phyloP scores from a whole-genome alignment of 179 eudicot species.

The Gypsophila paniculata region DNA sequence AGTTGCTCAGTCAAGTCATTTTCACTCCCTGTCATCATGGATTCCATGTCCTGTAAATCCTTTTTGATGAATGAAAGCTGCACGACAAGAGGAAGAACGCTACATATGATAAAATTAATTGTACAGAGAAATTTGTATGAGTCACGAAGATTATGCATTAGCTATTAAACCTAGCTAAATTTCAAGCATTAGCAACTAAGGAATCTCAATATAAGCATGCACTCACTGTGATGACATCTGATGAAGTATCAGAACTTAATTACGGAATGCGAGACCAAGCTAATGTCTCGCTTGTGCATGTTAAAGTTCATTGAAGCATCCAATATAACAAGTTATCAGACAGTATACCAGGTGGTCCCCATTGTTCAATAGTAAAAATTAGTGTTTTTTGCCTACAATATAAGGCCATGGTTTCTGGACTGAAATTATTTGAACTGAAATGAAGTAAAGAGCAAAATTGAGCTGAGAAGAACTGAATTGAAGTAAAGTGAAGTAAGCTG shows the following conservation, averaged over 20 bases:
- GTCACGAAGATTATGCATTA: not conserved
- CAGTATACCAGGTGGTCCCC: not conserved
- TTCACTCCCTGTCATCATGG: constrained; percentile 72
- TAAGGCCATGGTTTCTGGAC: too few relatives aligned
- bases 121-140: not conserved
- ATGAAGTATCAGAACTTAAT: not conserved
- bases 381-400: too few relatives aligned
- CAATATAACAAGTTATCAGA: not conserved
- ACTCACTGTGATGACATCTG: not conserved
- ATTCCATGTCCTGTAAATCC: constrained; percentile 93
- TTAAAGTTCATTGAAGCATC: not conserved
- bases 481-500: too few relatives aligned
- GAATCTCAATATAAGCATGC: not conserved
- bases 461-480: too few relatives aligned
- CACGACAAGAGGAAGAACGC: constrained; percentile 7
- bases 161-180: not conserved
- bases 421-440: too few relatives aligned
- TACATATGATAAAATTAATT: constrained; percentile 3
- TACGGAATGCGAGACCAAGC: not conserved
- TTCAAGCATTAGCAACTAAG: too few relatives aligned
- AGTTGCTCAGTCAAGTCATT: constrained; percentile 90
- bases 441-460: too few relatives aligned
- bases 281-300: not conserved
- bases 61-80: constrained; percentile 74
- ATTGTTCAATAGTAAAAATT: too few relatives aligned